Conservation (phyloP, 257 asterid species). For the Solanum clarkiae region DNA sequence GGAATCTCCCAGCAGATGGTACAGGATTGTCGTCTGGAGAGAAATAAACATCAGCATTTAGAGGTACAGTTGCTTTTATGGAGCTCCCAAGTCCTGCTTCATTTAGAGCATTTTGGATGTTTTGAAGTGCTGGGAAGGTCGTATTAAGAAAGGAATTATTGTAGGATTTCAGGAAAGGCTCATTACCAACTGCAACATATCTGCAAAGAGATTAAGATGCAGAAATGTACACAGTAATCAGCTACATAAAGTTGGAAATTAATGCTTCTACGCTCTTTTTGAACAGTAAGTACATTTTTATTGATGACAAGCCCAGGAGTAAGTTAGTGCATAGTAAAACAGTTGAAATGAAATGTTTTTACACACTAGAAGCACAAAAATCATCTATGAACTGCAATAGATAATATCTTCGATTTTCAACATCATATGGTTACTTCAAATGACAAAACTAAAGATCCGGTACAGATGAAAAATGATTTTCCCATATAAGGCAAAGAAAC, state of each 20-base stretch:
- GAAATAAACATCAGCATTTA: conserved; percentile 64
- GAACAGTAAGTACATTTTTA: neutral
- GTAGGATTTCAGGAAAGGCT: conserved; percentile 67
- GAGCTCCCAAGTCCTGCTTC: conserved; percentile 53
- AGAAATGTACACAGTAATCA: neutral
- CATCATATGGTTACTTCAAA: neutral
- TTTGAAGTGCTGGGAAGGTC: conserved; percentile 76
- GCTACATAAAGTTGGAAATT: neutral
- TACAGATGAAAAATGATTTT: neutral
- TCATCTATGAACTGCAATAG: neutral
- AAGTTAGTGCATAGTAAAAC: neutral
- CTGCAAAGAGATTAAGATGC: conserved; percentile 16
- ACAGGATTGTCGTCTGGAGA: conserved; percentile 48
- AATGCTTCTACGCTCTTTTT: neutral
- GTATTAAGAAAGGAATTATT: conserved; percentile 56
- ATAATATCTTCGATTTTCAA: neutral
- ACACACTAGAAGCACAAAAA: neutral
- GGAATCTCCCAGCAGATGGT: conserved; percentile 65
- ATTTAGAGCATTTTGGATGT: conserved; percentile 63
- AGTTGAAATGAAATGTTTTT: neutral
- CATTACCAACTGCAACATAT: conserved; percentile 79
- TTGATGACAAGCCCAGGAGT: neutral
- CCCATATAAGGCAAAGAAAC: neutral
- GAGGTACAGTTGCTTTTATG: conserved; percentile 65
- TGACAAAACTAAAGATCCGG: neutral